Evolutionary conservation across 2,329 filamentous ascomycete species (phyloP).

Genomic region (Neonectria neomacrospora): DNA sequence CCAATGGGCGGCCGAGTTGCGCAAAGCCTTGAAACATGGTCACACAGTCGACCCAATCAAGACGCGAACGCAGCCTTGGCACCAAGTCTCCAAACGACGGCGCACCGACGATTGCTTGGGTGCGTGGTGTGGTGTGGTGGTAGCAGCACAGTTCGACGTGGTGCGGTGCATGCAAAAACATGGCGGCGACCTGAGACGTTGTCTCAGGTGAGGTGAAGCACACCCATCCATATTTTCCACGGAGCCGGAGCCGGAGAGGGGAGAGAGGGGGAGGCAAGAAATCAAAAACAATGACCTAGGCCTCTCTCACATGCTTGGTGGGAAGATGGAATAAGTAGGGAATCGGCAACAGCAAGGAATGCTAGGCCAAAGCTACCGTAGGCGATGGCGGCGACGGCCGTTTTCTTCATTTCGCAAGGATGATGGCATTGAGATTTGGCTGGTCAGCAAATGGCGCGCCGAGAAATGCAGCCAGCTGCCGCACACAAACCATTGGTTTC

Average conservation of each 20-base stretch:
- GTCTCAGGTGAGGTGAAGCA: slow-evolving; percentile 50
- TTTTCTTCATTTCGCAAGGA: slow-evolving; percentile 33
- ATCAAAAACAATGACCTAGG: not conserved
- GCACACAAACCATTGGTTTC: slow-evolving; percentile 21
- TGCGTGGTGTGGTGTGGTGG: slow-evolving; percentile 8
- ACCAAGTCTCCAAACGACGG: slow-evolving; percentile 35
- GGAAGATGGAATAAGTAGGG: slow-evolving; percentile 5
- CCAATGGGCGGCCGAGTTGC: slow-evolving; percentile 21
- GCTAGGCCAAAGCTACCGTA: slow-evolving; percentile 31
- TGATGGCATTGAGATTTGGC: slow-evolving; percentile 29
- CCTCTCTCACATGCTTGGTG: not conserved
- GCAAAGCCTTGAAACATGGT: slow-evolving; percentile 28
- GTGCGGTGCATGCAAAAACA: slow-evolving; percentile 37
- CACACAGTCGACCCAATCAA: slow-evolving; percentile 27
- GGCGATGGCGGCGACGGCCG: slow-evolving; percentile 30
- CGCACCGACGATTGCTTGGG: slow-evolving; percentile 28
- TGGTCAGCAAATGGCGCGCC: slow-evolving; percentile 19
- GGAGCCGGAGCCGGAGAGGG: slow-evolving; percentile 23
- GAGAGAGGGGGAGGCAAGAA: slow-evolving; percentile 13
- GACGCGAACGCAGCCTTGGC: slow-evolving; percentile 1
- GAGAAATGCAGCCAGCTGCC: slow-evolving; percentile 21
- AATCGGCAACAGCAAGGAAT: slow-evolving; percentile 28
- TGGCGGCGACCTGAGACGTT: slow-evolving; percentile 48
- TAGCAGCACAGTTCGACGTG: slow-evolving; percentile 13
- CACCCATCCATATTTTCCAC: slow-evolving; percentile 24